Evolutionary conservation across 1,284 basidiomycete species (phyloP).

Genomic region (Rhodotorula sp.): DNA sequence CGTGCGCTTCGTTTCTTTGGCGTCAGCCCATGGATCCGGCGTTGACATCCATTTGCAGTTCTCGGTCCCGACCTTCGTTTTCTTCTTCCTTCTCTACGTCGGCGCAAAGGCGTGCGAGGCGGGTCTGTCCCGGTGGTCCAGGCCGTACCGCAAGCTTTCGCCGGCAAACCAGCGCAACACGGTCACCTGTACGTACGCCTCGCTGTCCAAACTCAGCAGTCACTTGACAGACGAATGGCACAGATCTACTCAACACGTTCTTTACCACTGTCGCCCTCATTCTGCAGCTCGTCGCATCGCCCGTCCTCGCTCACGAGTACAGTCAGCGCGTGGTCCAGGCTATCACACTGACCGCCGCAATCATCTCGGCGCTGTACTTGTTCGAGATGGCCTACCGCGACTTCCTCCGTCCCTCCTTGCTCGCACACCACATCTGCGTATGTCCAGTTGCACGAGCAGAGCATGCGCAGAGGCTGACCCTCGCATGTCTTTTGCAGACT

Average conservation of each 20-base stretch:
- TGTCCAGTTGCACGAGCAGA: too few species aligned
- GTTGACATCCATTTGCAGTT: not conserved
- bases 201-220: too few species aligned
- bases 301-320: not conserved
- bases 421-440: constrained; percentile 11
- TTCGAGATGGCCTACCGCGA: constrained; percentile 15
- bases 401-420: not conserved
- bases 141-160: not conserved
- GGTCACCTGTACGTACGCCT: constrained; percentile 1
- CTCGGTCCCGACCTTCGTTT: constrained; percentile 4
- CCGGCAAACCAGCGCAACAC: constrained; percentile 6
- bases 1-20: not conserved
- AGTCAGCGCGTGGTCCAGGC: not conserved
- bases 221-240: too few species aligned
- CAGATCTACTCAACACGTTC: constrained; percentile 3
- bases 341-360: not conserved
- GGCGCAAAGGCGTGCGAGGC: not conserved
- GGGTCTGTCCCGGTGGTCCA: not conserved
- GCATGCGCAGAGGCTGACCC: not conserved
- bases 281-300: not conserved
- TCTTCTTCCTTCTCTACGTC: not conserved
- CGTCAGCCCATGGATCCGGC: too few species aligned
- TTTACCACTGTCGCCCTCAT: constrained; percentile 2
- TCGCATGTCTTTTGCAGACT: not conserved
- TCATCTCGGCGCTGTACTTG: constrained; percentile 1